phyloP scores from a whole-genome alignment of 257 asterid species.

The Primulina eburnea region DNA sequence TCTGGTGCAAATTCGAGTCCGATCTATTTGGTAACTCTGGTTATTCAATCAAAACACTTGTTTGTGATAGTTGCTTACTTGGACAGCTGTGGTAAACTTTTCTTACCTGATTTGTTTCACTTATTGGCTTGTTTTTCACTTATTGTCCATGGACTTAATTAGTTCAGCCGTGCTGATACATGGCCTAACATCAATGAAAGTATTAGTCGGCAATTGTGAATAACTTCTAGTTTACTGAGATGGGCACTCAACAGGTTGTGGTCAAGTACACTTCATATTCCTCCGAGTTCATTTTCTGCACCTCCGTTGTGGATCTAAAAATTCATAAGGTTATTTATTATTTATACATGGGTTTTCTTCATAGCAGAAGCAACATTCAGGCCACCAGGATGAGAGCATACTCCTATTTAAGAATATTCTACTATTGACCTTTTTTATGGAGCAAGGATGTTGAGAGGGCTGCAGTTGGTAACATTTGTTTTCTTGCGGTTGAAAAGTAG shows the following conservation, averaged over 20 bases:
- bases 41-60: constrained; percentile 33
- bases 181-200: constrained; percentile 10
- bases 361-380: constrained; percentile 32
- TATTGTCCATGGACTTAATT: constrained; percentile 9
- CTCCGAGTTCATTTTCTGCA: not conserved
- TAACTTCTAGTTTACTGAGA: not conserved
- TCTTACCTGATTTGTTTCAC: constrained; percentile 35
- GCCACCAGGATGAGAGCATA: constrained; percentile 24
- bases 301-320: not conserved
- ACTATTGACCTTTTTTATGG: not conserved
- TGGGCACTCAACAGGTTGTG: not conserved
- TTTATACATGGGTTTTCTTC: constrained; percentile 6
- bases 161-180: constrained; percentile 21
- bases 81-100: constrained; percentile 39
- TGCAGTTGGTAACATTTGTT: constrained; percentile 1
- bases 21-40: constrained; percentile 32
- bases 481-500: constrained; percentile 11
- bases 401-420: constrained; percentile 13
- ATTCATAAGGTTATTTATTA: not conserved
- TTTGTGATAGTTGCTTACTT: constrained; percentile 37
- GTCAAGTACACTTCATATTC: not conserved
- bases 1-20: constrained; percentile 30
- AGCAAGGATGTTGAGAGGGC: constrained; percentile 19
- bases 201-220: not conserved
- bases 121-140: constrained; percentile 21